phyloP scores from a whole-genome alignment of 805 yeast species.

The Yarrowia divulgata region DNA sequence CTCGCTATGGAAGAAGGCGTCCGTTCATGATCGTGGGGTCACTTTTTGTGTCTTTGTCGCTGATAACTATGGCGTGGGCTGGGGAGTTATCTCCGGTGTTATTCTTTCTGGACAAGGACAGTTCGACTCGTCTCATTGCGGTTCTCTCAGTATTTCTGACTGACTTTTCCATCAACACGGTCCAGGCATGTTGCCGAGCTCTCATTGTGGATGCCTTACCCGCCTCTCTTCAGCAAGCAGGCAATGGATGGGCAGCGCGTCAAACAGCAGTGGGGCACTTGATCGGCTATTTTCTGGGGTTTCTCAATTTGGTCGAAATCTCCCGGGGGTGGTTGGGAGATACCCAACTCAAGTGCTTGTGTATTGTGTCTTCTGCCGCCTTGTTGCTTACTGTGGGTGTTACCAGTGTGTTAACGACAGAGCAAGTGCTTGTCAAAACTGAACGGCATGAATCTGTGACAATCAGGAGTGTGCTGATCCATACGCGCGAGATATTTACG shows the following conservation, averaged over 20 bases:
- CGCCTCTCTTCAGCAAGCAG: slow-evolving; percentile 61
- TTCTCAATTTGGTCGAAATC: slow-evolving; percentile 54
- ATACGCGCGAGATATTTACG: slow-evolving; percentile 33
- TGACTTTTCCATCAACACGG: slow-evolving; percentile 66
- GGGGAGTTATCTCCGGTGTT: slow-evolving; percentile 51
- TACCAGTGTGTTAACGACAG: slow-evolving; percentile 57
- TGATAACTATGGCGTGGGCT: slow-evolving; percentile 57
- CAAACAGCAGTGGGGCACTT: slow-evolving; percentile 69
- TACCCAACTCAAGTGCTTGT: slow-evolving; percentile 61
- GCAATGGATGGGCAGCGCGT: slow-evolving; percentile 74
- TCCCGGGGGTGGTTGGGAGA: slow-evolving; percentile 54
- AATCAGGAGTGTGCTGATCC: neutral
- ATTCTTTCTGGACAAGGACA: slow-evolving; percentile 42
- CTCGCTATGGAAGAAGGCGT: slow-evolving; percentile 58
- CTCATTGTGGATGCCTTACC: slow-evolving; percentile 68
- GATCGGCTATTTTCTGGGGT: slow-evolving; percentile 62
- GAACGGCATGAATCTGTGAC: neutral
- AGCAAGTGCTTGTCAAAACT: slow-evolving; percentile 44
- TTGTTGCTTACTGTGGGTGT: slow-evolving; percentile 54
- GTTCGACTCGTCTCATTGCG: slow-evolving; percentile 51
- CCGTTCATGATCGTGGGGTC: slow-evolving; percentile 67
- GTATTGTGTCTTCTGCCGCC: slow-evolving; percentile 54
- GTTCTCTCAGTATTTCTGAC: slow-evolving; percentile 60
- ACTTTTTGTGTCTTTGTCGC: slow-evolving; percentile 56
- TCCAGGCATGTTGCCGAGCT: slow-evolving; percentile 71